These are phyloP conservation scores for Ogataea salicorniae DNA, from an alignment of 805 yeast species.

Conservation along the genomic window DNA sequence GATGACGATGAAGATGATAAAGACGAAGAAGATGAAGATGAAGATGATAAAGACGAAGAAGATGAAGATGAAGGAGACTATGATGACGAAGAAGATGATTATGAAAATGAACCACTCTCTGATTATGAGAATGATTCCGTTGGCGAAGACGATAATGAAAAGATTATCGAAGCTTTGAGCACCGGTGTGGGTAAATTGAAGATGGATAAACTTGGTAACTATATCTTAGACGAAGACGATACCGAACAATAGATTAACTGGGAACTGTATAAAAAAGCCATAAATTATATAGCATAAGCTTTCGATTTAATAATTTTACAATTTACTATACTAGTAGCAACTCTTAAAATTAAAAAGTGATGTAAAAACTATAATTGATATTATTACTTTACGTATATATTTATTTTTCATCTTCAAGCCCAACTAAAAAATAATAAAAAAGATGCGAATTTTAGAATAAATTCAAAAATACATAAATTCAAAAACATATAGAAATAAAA, in stretches of 20 bases:
- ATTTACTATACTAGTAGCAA: too few species aligned
- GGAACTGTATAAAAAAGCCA: background rate
- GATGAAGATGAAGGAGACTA: constrained; percentile 30
- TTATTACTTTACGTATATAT: too few species aligned
- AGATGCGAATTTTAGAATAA: constrained; percentile 12
- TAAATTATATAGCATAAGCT: background rate
- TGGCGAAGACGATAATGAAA: constrained; percentile 35
- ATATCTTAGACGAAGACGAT: constrained; percentile 48
- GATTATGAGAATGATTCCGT: constrained; percentile 34
- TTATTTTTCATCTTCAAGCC: too few species aligned
- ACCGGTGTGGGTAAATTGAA: constrained; percentile 60
- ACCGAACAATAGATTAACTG: background rate
- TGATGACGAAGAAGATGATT: constrained; percentile 27
- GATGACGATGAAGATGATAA: constrained; percentile 28
- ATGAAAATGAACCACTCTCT: constrained; percentile 27
- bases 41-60: constrained; percentile 29
- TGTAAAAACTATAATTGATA: too few species aligned
- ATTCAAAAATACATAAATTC: constrained; percentile 7
- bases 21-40: constrained; percentile 30
- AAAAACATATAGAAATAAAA: constrained; percentile 9
- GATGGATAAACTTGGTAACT: constrained; percentile 80
- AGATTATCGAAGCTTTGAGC: constrained; percentile 66
- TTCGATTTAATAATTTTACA: background rate
- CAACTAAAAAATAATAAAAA: constrained; percentile 3
- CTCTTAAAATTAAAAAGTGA: too few species aligned